Conservation (phyloP, 2,329 filamentous ascomycete species). For the Nothomitra cinnamomea region DNA sequence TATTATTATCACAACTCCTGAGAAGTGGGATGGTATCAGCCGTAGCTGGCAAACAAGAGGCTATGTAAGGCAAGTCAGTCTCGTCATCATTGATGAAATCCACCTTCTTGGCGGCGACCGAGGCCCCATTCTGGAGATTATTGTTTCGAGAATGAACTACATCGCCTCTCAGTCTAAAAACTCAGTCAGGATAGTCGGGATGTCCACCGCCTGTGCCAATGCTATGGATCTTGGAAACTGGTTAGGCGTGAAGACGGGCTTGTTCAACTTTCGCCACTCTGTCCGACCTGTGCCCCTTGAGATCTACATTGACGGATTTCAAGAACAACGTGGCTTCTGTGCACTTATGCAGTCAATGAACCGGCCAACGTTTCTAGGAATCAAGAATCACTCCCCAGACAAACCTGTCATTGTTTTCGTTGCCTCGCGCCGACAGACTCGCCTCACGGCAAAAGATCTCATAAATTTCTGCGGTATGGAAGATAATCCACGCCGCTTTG, state of each 20-base stretch:
- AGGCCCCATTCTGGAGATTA: constrained; percentile 95
- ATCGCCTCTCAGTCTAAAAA: constrained; percentile 88
- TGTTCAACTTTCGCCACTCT: constrained; percentile 96
- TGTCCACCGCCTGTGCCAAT: constrained; percentile 97
- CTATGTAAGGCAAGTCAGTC: constrained; percentile 83
- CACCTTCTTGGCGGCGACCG: constrained; percentile 92
- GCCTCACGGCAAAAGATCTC: constrained; percentile 84
- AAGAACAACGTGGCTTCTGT: constrained; percentile 86
- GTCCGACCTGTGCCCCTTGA: constrained; percentile 91
- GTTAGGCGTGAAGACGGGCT: constrained; percentile 83
- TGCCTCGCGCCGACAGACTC: constrained; percentile 83
- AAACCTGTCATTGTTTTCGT: constrained; percentile 99
- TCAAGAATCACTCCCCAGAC: constrained; percentile 88
- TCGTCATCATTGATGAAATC: constrained; percentile 98
- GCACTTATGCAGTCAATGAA: constrained; percentile 99
- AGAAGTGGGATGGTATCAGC: constrained; percentile 99
- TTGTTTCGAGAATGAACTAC: constrained; percentile 89
- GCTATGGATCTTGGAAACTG: constrained; percentile 87
- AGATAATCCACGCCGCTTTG: constrained; percentile 84
- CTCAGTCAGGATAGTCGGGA: constrained; percentile 80
- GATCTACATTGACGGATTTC: constrained; percentile 94
- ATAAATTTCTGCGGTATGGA: constrained; percentile 99
- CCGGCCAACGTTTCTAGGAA: constrained; percentile 83
- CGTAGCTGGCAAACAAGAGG: constrained; percentile 96
- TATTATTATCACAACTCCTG: constrained; percentile 96